These are phyloP conservation scores for Trichoderma simmonsii DNA, from an alignment of 2,329 filamentous ascomycete genomes.

Conservation along the genomic window DNA sequence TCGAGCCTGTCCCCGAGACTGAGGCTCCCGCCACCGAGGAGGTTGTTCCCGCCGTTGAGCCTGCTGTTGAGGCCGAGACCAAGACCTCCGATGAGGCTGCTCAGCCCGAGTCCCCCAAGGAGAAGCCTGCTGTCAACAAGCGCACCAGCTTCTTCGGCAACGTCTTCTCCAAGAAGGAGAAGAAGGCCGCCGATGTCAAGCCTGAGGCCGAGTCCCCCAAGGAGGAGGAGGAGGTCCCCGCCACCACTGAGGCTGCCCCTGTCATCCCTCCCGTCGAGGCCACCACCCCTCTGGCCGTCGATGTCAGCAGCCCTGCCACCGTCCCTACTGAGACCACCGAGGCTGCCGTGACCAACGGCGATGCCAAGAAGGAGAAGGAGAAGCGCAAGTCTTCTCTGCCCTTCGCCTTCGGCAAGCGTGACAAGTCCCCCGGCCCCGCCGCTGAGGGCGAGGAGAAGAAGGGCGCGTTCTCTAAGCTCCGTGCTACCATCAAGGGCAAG, in stretches of 20 bases:
- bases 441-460: conserved; percentile 57
- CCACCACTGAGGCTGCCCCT: conserved; percentile 51
- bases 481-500: conserved; percentile 54
- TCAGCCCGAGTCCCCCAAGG: conserved; percentile 42
- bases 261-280: conserved; percentile 60
- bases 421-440: conserved; percentile 55
- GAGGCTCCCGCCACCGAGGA: conserved; percentile 36
- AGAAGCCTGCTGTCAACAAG: conserved; percentile 52
- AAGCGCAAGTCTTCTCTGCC: conserved; percentile 79
- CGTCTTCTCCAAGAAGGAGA: conserved; percentile 54
- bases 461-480: conserved; percentile 59
- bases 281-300: conserved; percentile 53
- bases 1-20: conserved; percentile 36
- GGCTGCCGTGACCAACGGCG: conserved; percentile 45
- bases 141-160: conserved; percentile 55
- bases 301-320: conserved; percentile 49
- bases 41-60: conserved; percentile 30
- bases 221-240: conserved; percentile 39
- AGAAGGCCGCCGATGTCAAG: conserved; percentile 55
- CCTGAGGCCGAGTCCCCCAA: conserved; percentile 41
- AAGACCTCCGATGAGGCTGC: conserved; percentile 39
- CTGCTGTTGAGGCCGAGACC: conserved; percentile 30
- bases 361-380: conserved; percentile 66
- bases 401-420: conserved; percentile 79
- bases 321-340: conserved; percentile 49